These are phyloP conservation scores for Botryotinia globosa DNA, from an alignment of 2,329 filamentous ascomycete species.

Conservation along the genomic window DNA sequence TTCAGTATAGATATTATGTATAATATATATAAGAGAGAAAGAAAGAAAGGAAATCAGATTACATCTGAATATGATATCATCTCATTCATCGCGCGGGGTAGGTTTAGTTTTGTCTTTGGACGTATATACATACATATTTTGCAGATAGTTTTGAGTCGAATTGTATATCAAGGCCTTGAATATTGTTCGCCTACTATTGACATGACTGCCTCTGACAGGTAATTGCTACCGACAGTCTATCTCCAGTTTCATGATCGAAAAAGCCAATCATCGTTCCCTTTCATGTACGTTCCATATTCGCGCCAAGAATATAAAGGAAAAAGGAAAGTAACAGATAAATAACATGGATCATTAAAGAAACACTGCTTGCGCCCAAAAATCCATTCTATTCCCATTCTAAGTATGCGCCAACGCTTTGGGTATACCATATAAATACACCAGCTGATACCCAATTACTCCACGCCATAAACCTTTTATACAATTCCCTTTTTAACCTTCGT, in stretches of 20 bases:
- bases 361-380: not conserved
- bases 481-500: slow-evolving; percentile 18
- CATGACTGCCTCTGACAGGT: not conserved
- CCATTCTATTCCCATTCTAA: not conserved
- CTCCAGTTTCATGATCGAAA: not conserved
- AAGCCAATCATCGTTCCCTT: not conserved
- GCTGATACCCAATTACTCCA: not conserved
- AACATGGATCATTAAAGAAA: not conserved
- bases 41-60: too few relatives aligned
- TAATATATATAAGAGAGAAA: too few relatives aligned
- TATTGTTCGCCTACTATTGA: not conserved
- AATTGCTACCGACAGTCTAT: not conserved
- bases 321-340: not conserved
- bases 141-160: not conserved
- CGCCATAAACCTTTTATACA: not conserved
- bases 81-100: too few relatives aligned
- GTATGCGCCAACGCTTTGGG: not conserved
- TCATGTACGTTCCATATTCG: not conserved
- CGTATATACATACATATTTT: too few relatives aligned
- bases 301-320: not conserved
- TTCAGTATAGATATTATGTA: too few relatives aligned
- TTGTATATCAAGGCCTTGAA: not conserved
- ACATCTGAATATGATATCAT: too few relatives aligned
- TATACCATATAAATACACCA: slow-evolving; percentile 2
- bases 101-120: too few relatives aligned